phyloP scores from a whole-genome alignment of 352 stramenopile genomes.

The Globisporangium yorkense region DNA sequence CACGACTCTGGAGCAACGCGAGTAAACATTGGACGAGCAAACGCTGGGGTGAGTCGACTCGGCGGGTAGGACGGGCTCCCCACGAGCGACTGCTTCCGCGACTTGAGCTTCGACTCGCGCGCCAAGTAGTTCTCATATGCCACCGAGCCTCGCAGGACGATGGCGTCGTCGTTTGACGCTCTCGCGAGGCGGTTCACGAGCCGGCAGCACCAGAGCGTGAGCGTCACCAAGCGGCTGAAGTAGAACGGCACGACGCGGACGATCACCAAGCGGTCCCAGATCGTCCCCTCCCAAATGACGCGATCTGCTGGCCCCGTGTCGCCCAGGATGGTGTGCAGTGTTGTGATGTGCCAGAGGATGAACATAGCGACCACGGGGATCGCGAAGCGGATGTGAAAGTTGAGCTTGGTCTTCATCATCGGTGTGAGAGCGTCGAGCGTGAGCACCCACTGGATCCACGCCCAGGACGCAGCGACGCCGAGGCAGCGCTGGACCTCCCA shows the following conservation, averaged over 20 bases:
- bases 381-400: slow-evolving; percentile 16
- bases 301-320: slow-evolving; percentile 8
- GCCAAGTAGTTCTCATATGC: slow-evolving; percentile 24
- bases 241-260: slow-evolving; percentile 17
- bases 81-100: not conserved
- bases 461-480: slow-evolving; percentile 13
- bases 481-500: slow-evolving; percentile 13
- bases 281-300: slow-evolving; percentile 7
- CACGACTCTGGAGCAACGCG: not conserved
- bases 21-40: not conserved
- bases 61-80: not conserved
- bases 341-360: slow-evolving; percentile 11
- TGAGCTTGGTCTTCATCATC: slow-evolving; percentile 20
- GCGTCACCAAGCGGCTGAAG: slow-evolving; percentile 16
- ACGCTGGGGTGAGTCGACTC: not conserved
- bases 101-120: not conserved
- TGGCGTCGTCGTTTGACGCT: slow-evolving; percentile 11
- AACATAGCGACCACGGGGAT: slow-evolving; percentile 14
- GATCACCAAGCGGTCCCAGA: slow-evolving; percentile 7
- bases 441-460: slow-evolving; percentile 25
- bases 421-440: slow-evolving; percentile 28
- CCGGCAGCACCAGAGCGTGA: slow-evolving; percentile 11
- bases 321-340: slow-evolving; percentile 4
- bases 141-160: slow-evolving; percentile 22
- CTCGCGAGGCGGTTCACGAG: slow-evolving; percentile 8